Conservation (phyloP, 352 stramenopile species). For the Pythium chondricola region DNA sequence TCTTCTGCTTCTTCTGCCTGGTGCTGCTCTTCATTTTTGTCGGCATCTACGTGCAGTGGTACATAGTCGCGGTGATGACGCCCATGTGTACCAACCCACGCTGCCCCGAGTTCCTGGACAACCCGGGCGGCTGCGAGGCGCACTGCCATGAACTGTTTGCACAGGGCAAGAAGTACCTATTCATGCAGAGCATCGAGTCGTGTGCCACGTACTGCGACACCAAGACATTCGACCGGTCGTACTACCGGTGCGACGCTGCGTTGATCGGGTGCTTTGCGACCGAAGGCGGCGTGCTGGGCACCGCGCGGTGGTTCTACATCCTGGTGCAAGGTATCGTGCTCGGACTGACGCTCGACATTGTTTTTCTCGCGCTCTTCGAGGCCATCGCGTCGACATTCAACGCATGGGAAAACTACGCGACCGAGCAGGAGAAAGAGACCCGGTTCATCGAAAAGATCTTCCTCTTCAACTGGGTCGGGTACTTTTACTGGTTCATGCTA, state of each 20-base stretch:
- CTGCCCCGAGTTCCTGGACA: conserved; percentile 34
- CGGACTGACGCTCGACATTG: conserved; percentile 51
- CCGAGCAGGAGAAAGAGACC: conserved; percentile 43
- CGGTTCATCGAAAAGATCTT: conserved; percentile 58
- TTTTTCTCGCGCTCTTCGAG: conserved; percentile 64
- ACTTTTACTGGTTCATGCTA: conserved; percentile 71
- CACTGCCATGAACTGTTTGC: conserved; percentile 49
- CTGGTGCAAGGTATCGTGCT: conserved; percentile 55
- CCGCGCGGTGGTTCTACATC: conserved; percentile 60
- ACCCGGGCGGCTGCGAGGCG: conserved; percentile 23
- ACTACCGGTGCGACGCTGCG: conserved; percentile 45
- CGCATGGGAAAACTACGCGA: conserved; percentile 59
- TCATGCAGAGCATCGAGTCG: conserved; percentile 40
- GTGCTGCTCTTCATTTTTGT: conserved; percentile 52
- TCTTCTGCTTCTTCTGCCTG: conserved; percentile 45
- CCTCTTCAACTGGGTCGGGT: conserved; percentile 66
- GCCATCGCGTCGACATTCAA: conserved; percentile 45
- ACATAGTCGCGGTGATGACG: conserved; percentile 66
- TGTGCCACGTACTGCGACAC: conserved; percentile 41
- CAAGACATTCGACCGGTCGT: conserved; percentile 31
- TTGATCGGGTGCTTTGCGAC: conserved; percentile 49
- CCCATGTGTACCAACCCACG: conserved; percentile 53
- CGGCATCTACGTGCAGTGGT: conserved; percentile 59
- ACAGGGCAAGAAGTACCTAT: conserved; percentile 35
- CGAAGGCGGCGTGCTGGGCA: conserved; percentile 46